Conservation (phyloP, 306 rosid species). For the Prunus kanzakura region DNA sequence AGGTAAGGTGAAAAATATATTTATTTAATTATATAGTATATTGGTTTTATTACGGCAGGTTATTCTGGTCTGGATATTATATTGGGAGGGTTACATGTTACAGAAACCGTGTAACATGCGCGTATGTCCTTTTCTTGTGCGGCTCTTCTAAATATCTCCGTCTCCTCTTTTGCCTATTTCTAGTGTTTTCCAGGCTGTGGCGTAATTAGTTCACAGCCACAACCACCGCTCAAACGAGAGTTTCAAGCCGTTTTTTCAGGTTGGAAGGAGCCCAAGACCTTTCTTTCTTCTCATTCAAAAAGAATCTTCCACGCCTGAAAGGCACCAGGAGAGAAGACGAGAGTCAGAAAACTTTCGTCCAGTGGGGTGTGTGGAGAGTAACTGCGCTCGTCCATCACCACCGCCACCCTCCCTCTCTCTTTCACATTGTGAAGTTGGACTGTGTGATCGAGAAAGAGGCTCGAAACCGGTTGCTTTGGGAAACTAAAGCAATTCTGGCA, state of each 20-base stretch:
- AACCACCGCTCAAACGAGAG: not conserved
- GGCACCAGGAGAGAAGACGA: not conserved
- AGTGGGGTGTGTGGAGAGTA: not conserved
- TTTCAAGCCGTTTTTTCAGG: not conserved
- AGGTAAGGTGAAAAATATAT: too few species aligned
- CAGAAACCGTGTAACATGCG: slow-evolving; percentile 28
- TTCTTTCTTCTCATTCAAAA: not conserved
- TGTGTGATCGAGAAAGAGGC: slow-evolving; percentile 1
- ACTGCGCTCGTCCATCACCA: not conserved
- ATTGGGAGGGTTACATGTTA: not conserved
- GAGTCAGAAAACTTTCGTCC: not conserved
- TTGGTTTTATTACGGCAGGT: not conserved
- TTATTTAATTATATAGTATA: too few species aligned
- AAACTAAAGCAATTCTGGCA: not conserved
- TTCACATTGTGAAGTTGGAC: not conserved
- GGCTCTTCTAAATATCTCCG: not conserved
- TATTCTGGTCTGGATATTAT: not conserved
- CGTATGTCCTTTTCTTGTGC: slow-evolving; percentile 14
- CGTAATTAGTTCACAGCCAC: not conserved
- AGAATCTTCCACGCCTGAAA: not conserved
- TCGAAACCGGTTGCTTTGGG: not conserved
- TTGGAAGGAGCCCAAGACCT: not conserved
- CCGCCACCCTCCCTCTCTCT: not conserved
- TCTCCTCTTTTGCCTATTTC: not conserved
- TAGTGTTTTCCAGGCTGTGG: not conserved